Conservation (phyloP, 176 grass and related monocot species). For the Tuctoria greenei region DNA sequence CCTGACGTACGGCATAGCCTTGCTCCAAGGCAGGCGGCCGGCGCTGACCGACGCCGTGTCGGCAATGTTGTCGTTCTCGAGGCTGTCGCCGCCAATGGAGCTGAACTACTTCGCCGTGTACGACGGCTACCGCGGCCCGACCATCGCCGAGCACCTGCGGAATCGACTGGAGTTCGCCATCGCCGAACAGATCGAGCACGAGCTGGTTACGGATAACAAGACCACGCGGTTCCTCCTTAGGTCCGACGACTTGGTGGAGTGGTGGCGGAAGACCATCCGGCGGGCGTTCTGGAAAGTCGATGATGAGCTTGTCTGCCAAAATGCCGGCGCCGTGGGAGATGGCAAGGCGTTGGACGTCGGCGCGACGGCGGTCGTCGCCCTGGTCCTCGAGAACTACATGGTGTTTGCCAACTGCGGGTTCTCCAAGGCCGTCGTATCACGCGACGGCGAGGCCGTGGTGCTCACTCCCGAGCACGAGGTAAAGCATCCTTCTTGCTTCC, state of each 20-base stretch:
- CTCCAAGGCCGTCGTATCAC: conserved; percentile 26
- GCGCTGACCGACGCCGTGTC: conserved; percentile 10
- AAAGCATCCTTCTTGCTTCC: conserved; percentile 11
- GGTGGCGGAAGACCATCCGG: conserved; percentile 3
- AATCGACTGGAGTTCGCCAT: not conserved
- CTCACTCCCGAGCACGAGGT: conserved; percentile 25
- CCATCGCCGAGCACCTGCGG: not conserved
- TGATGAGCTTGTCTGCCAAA: not conserved
- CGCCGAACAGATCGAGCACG: not conserved
- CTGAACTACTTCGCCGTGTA: conserved; percentile 12
- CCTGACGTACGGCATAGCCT: conserved; percentile 14
- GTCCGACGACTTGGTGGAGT: not conserved
- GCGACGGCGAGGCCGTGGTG: not conserved
- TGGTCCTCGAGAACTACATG: conserved; percentile 4
- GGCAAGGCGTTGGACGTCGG: not conserved
- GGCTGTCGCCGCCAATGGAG: not conserved
- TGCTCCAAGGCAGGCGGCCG: not conserved
- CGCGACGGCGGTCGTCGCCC: conserved; percentile 20
- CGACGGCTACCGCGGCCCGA: not conserved
- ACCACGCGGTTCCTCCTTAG: not conserved
- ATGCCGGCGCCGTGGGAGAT: not conserved
- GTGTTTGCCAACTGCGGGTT: conserved; percentile 25
- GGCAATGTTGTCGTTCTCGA: conserved; percentile 3
- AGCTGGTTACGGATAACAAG: not conserved
- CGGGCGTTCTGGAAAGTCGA: not conserved